These are phyloP conservation scores for Puccinia coronata DNA, from an alignment of 1,284 basidiomycete species.

Conservation along the genomic window DNA sequence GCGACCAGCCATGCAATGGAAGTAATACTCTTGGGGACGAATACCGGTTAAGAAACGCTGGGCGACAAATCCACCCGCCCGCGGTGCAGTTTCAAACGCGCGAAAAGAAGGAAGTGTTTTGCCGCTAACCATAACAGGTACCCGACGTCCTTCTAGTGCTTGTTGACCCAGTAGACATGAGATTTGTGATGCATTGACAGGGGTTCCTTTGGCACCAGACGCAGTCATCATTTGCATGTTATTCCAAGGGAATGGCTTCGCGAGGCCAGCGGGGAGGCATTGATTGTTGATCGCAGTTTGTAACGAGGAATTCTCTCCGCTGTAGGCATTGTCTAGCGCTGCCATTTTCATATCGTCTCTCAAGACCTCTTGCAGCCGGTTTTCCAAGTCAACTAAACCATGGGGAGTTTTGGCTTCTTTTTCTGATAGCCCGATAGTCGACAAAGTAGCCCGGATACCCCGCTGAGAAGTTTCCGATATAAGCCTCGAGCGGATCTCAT, in stretches of 20 bases:
- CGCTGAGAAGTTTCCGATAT: slow-evolving; percentile 71
- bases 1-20: slow-evolving; percentile 99
- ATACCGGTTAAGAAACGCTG: slow-evolving; percentile 99
- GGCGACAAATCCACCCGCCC: slow-evolving; percentile 99
- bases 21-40: slow-evolving; percentile 98
- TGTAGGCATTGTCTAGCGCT: slow-evolving; percentile 87
- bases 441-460: slow-evolving; percentile 81
- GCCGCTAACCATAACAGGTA: slow-evolving; percentile 97
- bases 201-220: slow-evolving; percentile 96
- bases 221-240: slow-evolving; percentile 99
- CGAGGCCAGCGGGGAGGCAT: slow-evolving; percentile 84
- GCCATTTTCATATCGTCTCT: slow-evolving; percentile 97
- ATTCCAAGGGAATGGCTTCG: slow-evolving; percentile 94
- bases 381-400: slow-evolving; percentile 62
- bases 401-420: slow-evolving; percentile 67
- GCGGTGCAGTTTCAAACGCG: slow-evolving; percentile 92
- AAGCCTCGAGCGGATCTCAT: slow-evolving; percentile 71
- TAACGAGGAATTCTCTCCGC: slow-evolving; percentile 82
- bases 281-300: slow-evolving; percentile 72
- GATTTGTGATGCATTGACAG: slow-evolving; percentile 96
- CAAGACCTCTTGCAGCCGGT: slow-evolving; percentile 83
- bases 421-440: slow-evolving; percentile 73
- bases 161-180: slow-evolving; percentile 96
- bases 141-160: slow-evolving; percentile 95
- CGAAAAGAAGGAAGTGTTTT: slow-evolving; percentile 98